These are phyloP conservation scores for Hysterangium stoloniferum DNA, from an alignment of 768 basidiomycete species.

Conservation along the genomic window DNA sequence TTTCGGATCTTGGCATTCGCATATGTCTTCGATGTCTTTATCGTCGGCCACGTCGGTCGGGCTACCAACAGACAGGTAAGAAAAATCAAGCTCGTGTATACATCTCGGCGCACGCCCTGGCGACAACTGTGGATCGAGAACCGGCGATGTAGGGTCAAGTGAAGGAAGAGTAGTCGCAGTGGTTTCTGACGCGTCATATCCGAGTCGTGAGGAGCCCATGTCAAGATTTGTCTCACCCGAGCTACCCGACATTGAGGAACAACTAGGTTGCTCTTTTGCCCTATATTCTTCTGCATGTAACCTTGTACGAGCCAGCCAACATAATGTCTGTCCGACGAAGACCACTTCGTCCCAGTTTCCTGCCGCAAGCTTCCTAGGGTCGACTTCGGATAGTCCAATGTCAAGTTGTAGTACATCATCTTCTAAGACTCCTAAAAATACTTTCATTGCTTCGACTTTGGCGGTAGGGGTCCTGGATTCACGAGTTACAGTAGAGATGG, in stretches of 20 bases:
- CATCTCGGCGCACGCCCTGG: conserved; percentile 26
- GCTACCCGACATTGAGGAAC: not conserved
- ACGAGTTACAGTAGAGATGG: conserved; percentile 31
- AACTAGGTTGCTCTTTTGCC: not conserved
- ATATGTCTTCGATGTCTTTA: not conserved
- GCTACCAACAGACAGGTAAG: conserved; percentile 28
- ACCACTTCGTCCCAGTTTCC: conserved; percentile 63
- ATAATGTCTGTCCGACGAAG: conserved; percentile 57
- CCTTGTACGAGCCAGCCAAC: conserved; percentile 52
- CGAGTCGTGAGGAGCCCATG: conserved; percentile 5
- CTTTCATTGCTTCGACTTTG: conserved; percentile 60
- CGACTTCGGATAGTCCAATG: conserved; percentile 57
- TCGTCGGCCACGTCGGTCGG: conserved; percentile 18
- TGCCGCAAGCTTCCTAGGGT: conserved; percentile 54
- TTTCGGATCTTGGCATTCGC: no score
- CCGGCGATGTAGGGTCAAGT: conserved; percentile 10
- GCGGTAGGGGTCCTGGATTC: conserved; percentile 28
- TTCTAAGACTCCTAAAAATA: conserved; percentile 69
- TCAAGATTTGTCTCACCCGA: not conserved
- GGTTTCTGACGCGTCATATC: conserved; percentile 9
- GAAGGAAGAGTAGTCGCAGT: conserved; percentile 10
- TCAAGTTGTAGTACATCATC: conserved; percentile 51
- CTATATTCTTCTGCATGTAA: conserved; percentile 16
- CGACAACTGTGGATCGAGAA: conserved; percentile 13
- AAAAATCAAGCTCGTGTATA: conserved; percentile 47